These are phyloP conservation scores for Anthracocystis walkeri DNA, from an alignment of 1,284 basidiomycete species.

Conservation along the genomic window DNA sequence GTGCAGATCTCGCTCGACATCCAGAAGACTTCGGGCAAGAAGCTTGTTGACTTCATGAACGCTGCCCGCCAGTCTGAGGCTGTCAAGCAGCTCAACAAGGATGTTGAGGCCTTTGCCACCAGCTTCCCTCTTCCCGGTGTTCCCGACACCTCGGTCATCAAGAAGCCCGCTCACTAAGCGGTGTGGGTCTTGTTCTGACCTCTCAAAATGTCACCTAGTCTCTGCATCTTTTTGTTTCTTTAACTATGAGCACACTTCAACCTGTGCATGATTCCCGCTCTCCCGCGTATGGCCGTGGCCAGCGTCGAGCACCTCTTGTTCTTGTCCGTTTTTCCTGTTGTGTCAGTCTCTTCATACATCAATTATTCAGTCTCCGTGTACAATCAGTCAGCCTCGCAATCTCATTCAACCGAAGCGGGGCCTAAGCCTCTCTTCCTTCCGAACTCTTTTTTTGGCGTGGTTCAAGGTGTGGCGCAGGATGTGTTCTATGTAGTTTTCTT, in stretches of 20 bases:
- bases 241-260: slow-evolving; percentile 46
- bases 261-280: slow-evolving; percentile 53
- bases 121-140: slow-evolving; percentile 94
- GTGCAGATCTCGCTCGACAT: slow-evolving; percentile 66
- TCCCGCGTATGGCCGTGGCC: not conserved
- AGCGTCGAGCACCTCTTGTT: slow-evolving; percentile 17
- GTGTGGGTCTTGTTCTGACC: not conserved
- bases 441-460: too few relatives aligned
- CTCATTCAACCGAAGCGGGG: slow-evolving; percentile 57
- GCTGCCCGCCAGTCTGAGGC: slow-evolving; percentile 79
- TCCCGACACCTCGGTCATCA: slow-evolving; percentile 73
- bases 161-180: slow-evolving; percentile 56
- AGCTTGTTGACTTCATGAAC: slow-evolving; percentile 93
- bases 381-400: slow-evolving; percentile 53
- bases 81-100: slow-evolving; percentile 79
- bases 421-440: slow-evolving; percentile 27
- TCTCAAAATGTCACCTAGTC: slow-evolving; percentile 13
- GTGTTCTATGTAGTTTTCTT: too few relatives aligned
- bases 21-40: slow-evolving; percentile 94
- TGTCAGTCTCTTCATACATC: slow-evolving; percentile 9
- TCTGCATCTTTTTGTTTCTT: slow-evolving; percentile 33
- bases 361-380: slow-evolving; percentile 23
- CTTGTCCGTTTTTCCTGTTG: slow-evolving; percentile 1
- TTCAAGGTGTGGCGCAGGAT: too few relatives aligned
- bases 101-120: slow-evolving; percentile 83